phyloP scores from a whole-genome alignment of 2,329 filamentous ascomycete genomes.

The Parastagonospora avenae region DNA sequence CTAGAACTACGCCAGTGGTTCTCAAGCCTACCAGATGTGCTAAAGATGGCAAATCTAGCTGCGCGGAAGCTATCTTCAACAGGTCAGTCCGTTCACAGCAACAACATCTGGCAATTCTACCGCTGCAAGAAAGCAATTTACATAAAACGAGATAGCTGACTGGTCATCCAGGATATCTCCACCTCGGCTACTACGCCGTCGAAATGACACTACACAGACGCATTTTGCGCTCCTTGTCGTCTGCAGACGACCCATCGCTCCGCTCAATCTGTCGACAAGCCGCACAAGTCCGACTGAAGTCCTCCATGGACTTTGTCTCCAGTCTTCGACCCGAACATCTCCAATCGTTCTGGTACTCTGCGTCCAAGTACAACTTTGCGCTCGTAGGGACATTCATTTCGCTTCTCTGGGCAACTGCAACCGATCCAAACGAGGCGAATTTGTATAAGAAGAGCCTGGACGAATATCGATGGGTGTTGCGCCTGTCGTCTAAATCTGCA shows the following conservation, averaged over 20 bases:
- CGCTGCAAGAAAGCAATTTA: neutral
- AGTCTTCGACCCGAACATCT: slow-evolving; percentile 52
- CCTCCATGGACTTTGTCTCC: slow-evolving; percentile 54
- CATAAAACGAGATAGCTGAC: neutral
- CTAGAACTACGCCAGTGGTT: slow-evolving; percentile 61
- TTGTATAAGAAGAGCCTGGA: slow-evolving; percentile 46
- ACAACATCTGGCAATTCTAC: slow-evolving; percentile 6
- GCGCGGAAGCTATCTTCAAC: slow-evolving; percentile 39
- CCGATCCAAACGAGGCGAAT: slow-evolving; percentile 39
- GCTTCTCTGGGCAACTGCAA: slow-evolving; percentile 45
- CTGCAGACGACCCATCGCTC: slow-evolving; percentile 36
- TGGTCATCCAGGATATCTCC: slow-evolving; percentile 45
- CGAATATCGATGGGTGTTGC: slow-evolving; percentile 50
- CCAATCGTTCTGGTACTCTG: slow-evolving; percentile 55
- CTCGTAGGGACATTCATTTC: slow-evolving; percentile 51
- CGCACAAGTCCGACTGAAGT: slow-evolving; percentile 50
- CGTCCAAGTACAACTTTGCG: slow-evolving; percentile 50
- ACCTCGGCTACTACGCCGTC: slow-evolving; percentile 53
- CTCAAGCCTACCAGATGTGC: slow-evolving; percentile 51
- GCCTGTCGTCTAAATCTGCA: slow-evolving; percentile 50
- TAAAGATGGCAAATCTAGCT: slow-evolving; percentile 55
- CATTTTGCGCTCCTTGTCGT: slow-evolving; percentile 44
- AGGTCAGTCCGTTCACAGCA: too few relatives aligned
- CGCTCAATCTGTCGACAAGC: slow-evolving; percentile 49
- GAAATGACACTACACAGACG: slow-evolving; percentile 54